Evolutionary conservation across 1,284 basidiomycete species (phyloP).

Genomic region (Cystobasidium sp.): DNA sequence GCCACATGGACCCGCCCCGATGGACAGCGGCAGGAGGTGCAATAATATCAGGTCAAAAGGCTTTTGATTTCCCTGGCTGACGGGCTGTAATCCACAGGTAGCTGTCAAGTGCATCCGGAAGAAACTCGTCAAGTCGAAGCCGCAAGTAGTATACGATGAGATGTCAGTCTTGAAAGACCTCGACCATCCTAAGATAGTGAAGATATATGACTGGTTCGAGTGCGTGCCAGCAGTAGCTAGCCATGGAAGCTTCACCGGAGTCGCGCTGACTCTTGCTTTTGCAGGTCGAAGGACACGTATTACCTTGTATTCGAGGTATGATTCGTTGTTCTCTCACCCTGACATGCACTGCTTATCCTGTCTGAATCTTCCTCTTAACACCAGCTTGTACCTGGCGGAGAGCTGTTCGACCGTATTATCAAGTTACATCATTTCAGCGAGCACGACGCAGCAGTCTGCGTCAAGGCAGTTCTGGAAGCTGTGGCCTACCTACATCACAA

Average conservation of each 20-base stretch:
- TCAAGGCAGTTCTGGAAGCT: slow-evolving; percentile 62
- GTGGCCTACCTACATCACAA: slow-evolving; percentile 44
- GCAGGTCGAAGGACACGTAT: slow-evolving; percentile 75
- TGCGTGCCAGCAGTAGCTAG: neutral
- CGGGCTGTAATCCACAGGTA: neutral
- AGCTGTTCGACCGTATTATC: slow-evolving; percentile 75
- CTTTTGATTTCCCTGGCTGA: neutral
- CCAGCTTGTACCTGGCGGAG: slow-evolving; percentile 63
- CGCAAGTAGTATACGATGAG: slow-evolving; percentile 65
- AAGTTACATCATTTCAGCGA: slow-evolving; percentile 87
- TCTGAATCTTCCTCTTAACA: too few species aligned
- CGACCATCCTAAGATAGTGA: slow-evolving; percentile 63
- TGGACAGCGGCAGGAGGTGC: slow-evolving; percentile 25
- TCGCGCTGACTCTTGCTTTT: neutral
- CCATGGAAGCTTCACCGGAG: too few species aligned
- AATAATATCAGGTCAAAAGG: too few species aligned
- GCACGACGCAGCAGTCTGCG: slow-evolving; percentile 74
- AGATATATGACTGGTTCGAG: slow-evolving; percentile 92
- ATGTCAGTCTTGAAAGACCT: slow-evolving; percentile 74
- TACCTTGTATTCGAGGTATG: slow-evolving; percentile 91
- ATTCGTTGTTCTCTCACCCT: slow-evolving; percentile 43
- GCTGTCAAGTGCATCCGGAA: slow-evolving; percentile 42
- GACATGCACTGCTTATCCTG: neutral
- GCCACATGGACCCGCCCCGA: slow-evolving; percentile 62
- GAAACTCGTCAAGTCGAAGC: slow-evolving; percentile 36